Conservation (phyloP, 176 grass and related monocot genomes). For the Phyllostachys edulis region DNA sequence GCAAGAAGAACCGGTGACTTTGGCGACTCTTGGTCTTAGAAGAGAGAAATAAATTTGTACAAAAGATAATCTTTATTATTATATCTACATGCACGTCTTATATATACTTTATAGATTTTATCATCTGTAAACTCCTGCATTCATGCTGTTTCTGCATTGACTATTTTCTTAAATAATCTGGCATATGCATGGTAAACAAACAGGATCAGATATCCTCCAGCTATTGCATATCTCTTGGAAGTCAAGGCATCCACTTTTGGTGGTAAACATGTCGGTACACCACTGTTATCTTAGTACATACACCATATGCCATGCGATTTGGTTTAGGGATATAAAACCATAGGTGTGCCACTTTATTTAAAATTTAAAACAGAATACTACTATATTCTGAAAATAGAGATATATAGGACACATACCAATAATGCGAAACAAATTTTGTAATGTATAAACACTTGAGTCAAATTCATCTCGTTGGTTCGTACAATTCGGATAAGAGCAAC, state of each 20-base stretch:
- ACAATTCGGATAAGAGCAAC: neutral
- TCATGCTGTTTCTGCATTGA: neutral
- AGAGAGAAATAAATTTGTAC: too few relatives aligned
- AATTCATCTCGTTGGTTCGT: neutral
- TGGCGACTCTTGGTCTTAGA: too few relatives aligned
- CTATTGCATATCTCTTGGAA: neutral
- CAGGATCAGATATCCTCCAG: slow-evolving; percentile 5
- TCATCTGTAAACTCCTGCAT: neutral
- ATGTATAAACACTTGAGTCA: neutral
- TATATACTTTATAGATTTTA: too few relatives aligned
- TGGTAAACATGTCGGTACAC: neutral
- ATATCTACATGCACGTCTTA: too few relatives aligned
- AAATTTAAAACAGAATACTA: neutral
- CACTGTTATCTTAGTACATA: neutral
- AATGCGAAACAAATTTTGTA: neutral
- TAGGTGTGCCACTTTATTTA: too few relatives aligned
- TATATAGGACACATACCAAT: neutral
- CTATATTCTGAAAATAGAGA: neutral
- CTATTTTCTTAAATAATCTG: neutral
- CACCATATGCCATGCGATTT: neutral
- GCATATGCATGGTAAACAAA: too few relatives aligned
- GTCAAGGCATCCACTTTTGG: neutral
- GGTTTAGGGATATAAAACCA: neutral
- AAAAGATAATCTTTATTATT: too few relatives aligned
- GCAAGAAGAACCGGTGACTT: too few relatives aligned